Evolutionary conservation across 805 yeast species (phyloP).

Genomic region (Wickerhamiella galacta): DNA sequence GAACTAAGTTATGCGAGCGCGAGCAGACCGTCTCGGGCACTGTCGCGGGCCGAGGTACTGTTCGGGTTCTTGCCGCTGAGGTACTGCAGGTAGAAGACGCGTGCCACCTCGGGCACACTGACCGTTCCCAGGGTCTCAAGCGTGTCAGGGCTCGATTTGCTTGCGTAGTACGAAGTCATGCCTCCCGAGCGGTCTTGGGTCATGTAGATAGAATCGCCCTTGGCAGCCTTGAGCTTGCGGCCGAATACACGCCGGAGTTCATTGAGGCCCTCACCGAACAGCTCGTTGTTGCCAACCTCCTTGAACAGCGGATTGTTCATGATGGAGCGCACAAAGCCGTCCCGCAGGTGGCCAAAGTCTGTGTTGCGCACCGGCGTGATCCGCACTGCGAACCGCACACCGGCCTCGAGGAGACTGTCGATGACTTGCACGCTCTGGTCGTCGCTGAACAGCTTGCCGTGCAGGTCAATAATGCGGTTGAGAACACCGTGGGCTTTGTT

Average conservation of each 20-base stretch:
- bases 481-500: conserved; percentile 13
- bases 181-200: conserved; percentile 35
- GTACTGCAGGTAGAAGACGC: conserved; percentile 59
- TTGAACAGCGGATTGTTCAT: conserved; percentile 49
- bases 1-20: background rate
- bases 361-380: conserved; percentile 82
- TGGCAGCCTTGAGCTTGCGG: conserved; percentile 55
- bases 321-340: conserved; percentile 72
- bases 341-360: conserved; percentile 75
- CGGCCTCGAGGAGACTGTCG: conserved; percentile 38
- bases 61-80: conserved; percentile 53
- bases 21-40: conserved; percentile 8
- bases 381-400: conserved; percentile 50
- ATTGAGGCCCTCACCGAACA: conserved; percentile 44
- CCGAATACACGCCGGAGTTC: conserved; percentile 47
- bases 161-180: conserved; percentile 27
- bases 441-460: conserved; percentile 24
- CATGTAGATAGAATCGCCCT: conserved; percentile 49
- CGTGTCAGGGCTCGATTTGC: conserved; percentile 18
- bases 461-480: conserved; percentile 4
- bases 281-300: conserved; percentile 26
- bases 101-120: conserved; percentile 42
- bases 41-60: conserved; percentile 31
- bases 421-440: conserved; percentile 36
- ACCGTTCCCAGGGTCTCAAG: conserved; percentile 38